Evolutionary conservation across 176 grass and related monocot species (phyloP), one percentile per base, ranked within the genome.

Genomic region (Sorghum bicolor): DNA sequence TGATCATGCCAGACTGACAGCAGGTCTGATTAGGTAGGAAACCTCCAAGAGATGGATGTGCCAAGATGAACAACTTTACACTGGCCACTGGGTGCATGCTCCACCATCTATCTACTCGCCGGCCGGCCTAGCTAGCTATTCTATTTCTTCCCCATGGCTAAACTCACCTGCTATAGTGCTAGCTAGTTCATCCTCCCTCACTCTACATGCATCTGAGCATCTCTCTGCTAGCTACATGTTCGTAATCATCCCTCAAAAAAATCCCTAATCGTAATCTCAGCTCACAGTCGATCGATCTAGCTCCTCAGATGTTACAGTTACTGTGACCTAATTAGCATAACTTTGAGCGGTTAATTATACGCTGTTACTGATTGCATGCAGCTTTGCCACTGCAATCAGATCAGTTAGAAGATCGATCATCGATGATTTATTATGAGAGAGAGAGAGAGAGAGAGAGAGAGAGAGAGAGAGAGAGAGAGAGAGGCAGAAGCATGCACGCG

Each of bases 21-120:
- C 29, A 33, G 11, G 29, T 10, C 3, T 26, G 78, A 81, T 81
- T 81, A 81, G 79, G 79, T 70, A 55, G 65, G 79, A 81, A 69
- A 53, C 26, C 45, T 55, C 67, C 79, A 81, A 70, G 47, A 69
- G 47, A 69, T 55, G 64, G 65, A 81, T 70, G 32, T 25, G 79
- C 32, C 79, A 52, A 10, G 1, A 61, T 26, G 67, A 69, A 81
- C 32, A 10, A 37, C 65, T 70, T 70, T 70, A 38, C 64, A 52
- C 20, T 67, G 12, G 41, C 26, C 64, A 52, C 20, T 67, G 12
- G 41, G 64, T 67, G 40, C 70, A 48, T 22, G 45, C 64, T 80
- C 78, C 63, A 68, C 63, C 30, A 66, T 74, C 25, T 50, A 74
- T 70, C 67, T 72, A 17, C 38, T 71, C 11, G 3, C n/a, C 36